A percentile compares a stretch with the other conserved stretches of the same genome.
These are phyloP conservation scores for Globisporangium yorkense DNA, from an alignment of 352 stramenopile species.

Conservation along the genomic window DNA sequence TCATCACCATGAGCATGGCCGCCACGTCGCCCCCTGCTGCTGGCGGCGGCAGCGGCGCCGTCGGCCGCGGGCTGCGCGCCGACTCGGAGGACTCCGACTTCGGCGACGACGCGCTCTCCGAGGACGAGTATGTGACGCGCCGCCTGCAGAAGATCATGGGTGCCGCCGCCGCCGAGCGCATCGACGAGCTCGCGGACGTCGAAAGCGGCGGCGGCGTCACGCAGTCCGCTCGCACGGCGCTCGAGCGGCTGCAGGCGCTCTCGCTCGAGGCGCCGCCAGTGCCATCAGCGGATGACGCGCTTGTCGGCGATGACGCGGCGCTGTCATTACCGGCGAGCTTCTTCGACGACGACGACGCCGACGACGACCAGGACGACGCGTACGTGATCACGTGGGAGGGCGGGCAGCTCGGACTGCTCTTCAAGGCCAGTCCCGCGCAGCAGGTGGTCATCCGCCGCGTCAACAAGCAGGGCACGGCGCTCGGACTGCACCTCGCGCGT, in stretches of 20 bases:
- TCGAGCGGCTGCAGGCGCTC: constrained; percentile 51
- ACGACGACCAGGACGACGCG: constrained; percentile 55
- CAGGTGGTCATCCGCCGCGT: constrained; percentile 65
- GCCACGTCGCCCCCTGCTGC: neutral
- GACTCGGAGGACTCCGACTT: constrained; percentile 40
- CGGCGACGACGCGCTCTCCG: constrained; percentile 40
- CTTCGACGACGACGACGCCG: constrained; percentile 30
- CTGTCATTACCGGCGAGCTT: neutral
- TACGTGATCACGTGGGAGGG: constrained; percentile 70
- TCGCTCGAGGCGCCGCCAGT: constrained; percentile 20
- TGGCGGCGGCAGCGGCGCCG: neutral
- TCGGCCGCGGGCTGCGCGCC: constrained; percentile 9
- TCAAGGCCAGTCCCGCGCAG: constrained; percentile 49
- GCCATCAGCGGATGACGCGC: constrained; percentile 9
- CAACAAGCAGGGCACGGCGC: constrained; percentile 61
- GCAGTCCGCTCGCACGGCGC: constrained; percentile 23
- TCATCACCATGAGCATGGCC: neutral
- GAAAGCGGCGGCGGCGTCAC: constrained; percentile 1
- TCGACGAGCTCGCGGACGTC: constrained; percentile 13
- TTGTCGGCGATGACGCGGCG: neutral
- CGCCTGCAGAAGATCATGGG: constrained; percentile 54
- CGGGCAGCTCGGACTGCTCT: constrained; percentile 64
- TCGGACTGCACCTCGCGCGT: constrained; percentile 53
- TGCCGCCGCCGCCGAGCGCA: constrained; percentile 13
- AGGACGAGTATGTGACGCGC: constrained; percentile 37